Conservation (phyloP, 371 early-diverging fungal genomes). For the Conidiobolus incongruus region DNA sequence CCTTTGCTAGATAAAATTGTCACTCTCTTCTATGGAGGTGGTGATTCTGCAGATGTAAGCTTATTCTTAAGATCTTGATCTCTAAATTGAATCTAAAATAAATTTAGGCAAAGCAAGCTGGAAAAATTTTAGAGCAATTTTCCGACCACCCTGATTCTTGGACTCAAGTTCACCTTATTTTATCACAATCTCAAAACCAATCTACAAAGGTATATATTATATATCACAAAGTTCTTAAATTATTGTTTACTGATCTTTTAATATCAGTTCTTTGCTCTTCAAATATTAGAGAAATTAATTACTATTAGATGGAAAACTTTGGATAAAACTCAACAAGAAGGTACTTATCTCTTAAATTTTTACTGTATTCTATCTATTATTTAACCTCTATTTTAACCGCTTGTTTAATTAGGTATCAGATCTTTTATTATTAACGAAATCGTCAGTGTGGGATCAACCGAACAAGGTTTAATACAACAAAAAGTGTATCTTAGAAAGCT, state of each 20-base stretch:
- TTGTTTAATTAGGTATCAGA: conserved; percentile 47
- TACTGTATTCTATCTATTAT: conserved; percentile 3
- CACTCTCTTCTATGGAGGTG: conserved; percentile 36
- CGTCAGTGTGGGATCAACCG: conserved; percentile 72
- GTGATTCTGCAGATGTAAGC: conserved; percentile 39
- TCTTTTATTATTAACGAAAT: conserved; percentile 80
- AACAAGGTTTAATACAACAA: conserved; percentile 37
- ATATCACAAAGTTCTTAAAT: background rate
- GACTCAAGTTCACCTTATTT: conserved; percentile 85
- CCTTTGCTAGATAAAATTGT: conserved; percentile 76
- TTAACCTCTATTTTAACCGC: background rate
- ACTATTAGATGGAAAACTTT: conserved; percentile 95
- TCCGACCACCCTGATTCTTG: conserved; percentile 95
- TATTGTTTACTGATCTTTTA: background rate
- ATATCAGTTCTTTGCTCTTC: conserved; percentile 81
- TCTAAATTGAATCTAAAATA: conserved; percentile 29
- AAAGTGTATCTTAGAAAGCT: conserved; percentile 67
- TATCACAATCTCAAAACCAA: conserved; percentile 56
- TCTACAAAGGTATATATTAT: conserved; percentile 60
- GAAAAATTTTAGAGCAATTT: conserved; percentile 41
- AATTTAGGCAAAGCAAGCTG: conserved; percentile 51
- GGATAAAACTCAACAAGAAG: conserved; percentile 69
- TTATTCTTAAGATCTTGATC: background rate
- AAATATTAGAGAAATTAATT: conserved; percentile 89
- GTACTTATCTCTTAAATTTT: conserved; percentile 18